These are phyloP conservation scores for Trametes polyzona DNA, from an alignment of 1,284 basidiomycete genomes.

Conservation along the genomic window DNA sequence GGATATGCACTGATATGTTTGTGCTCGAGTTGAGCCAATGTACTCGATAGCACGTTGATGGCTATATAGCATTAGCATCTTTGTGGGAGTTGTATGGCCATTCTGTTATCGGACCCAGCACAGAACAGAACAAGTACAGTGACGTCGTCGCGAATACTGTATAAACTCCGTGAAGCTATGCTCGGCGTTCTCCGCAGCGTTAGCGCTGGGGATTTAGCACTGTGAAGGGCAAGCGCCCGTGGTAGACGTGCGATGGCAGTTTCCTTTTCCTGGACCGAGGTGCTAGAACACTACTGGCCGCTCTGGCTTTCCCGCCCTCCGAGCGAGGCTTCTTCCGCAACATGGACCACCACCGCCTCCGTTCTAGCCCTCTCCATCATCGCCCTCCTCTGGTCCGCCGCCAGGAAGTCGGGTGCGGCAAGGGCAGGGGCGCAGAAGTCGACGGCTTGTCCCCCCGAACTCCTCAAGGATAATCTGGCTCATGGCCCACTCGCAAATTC, in stretches of 20 bases:
- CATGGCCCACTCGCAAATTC: constrained; percentile 10
- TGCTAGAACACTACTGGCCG: neutral
- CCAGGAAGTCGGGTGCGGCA: neutral
- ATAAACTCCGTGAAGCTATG: too few species aligned
- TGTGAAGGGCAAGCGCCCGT: neutral
- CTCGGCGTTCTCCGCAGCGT: constrained; percentile 1
- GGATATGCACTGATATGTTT: too few species aligned
- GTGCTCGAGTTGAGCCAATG: too few species aligned
- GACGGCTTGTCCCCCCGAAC: constrained; percentile 14
- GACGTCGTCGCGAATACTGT: neutral
- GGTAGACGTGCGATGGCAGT: constrained; percentile 13
- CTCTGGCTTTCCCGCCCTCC: constrained; percentile 3
- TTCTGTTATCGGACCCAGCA: too few species aligned
- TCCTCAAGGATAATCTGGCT: constrained; percentile 15
- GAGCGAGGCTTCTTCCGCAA: neutral
- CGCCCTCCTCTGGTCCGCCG: constrained; percentile 7
- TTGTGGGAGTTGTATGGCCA: too few species aligned
- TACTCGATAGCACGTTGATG: too few species aligned
- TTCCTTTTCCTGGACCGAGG: constrained; percentile 12
- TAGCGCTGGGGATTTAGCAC: neutral
- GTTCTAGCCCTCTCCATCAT: constrained; percentile 9
- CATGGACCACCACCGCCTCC: constrained; percentile 13
- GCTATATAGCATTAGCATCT: too few species aligned
- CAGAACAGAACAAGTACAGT: too few species aligned
- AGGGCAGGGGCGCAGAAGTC: neutral